These are phyloP conservation scores for Friedmanniomyces simplex DNA, from an alignment of 495 filamentous ascomycete species.

Conservation along the genomic window DNA sequence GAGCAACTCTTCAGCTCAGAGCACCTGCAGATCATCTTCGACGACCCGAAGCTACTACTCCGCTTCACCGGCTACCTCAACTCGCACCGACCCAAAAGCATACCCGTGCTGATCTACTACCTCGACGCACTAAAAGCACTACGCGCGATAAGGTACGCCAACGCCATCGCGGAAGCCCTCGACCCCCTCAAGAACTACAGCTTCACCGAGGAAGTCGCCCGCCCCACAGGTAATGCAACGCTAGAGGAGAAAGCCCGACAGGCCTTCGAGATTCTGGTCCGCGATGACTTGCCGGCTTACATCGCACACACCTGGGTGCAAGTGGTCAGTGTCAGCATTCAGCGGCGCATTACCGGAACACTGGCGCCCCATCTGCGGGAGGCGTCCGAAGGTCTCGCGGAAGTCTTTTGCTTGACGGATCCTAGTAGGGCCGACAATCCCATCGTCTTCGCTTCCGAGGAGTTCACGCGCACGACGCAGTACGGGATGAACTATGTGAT, in stretches of 20 bases:
- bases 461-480: slow-evolving; percentile 52
- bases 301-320: slow-evolving; percentile 53
- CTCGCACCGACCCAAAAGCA: slow-evolving; percentile 58
- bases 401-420: slow-evolving; percentile 70
- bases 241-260: slow-evolving; percentile 48
- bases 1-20: slow-evolving; percentile 54
- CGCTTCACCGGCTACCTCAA: slow-evolving; percentile 57
- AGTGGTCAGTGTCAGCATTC: slow-evolving; percentile 47
- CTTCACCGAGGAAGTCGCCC: slow-evolving; percentile 35
- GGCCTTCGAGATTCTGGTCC: slow-evolving; percentile 49
- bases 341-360: slow-evolving; percentile 46
- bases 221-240: slow-evolving; percentile 40
- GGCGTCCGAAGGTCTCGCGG: slow-evolving; percentile 59
- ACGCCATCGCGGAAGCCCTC: slow-evolving; percentile 48
- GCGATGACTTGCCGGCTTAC: slow-evolving; percentile 60
- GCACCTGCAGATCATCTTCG: slow-evolving; percentile 50
- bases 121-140: slow-evolving; percentile 55
- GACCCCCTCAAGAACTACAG: slow-evolving; percentile 37
- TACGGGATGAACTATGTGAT: slow-evolving; percentile 50
- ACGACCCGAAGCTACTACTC: slow-evolving; percentile 56
- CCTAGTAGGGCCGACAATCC: slow-evolving; percentile 64
- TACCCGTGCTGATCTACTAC: slow-evolving; percentile 56
- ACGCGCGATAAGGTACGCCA: slow-evolving; percentile 61
- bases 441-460: slow-evolving; percentile 66
- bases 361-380: slow-evolving; percentile 42